Evolutionary conservation across 306 rosid genomes (phyloP), one percentile per base, ranked within the genome.

Genomic region (Sphenostylis stenocarpa): DNA sequence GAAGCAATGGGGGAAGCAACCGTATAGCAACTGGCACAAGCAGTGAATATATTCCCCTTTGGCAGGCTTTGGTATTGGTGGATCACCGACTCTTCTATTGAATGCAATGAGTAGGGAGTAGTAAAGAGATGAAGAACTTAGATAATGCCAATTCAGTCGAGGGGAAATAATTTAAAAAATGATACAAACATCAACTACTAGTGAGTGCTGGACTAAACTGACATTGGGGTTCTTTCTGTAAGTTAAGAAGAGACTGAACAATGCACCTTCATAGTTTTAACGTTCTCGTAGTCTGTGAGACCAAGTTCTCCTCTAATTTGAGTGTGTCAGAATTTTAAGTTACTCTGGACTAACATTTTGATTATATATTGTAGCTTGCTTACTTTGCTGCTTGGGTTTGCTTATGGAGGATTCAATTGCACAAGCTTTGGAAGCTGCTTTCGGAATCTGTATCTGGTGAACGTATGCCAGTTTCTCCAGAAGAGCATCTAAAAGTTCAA

Each of bases 1-100:
- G 89, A 94, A 90, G 84, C 88, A 91, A 44, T 85, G 82, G 69
- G 98, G 97, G 64, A 94, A 94, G 87, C 97, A 94, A 75, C 97
- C 96, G 0, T 92, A 92, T 85, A 91, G 90, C 65, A 90, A 83
- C 71, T 86, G 95, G 94, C 89, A 80, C 77, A 89, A 91, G 67
- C 81, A 84, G 66, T 92, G 84, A 94, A 62, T 67, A 69, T 67
- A 21, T 51, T 34, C 73, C 68, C 81, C 33, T 61, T 36, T 73
- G 61, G 51, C 64, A 38, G 49, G 75, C 39, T 78, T 55, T 73
- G 66, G 77, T 38, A 47, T 75, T 58, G 64, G 69, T 58, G 81
- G 73, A 47, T 65, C 71, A 29, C 60, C 41, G 41, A 55, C 63
- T 70, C 51, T 63, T 67, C 55, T 7, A 43, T 67, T 66, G 79